A percentile compares a stretch with the other conserved stretches of the same genome.
phyloP scores from a whole-genome alignment of 495 filamentous ascomycete species.

The Xylaria venustula region DNA sequence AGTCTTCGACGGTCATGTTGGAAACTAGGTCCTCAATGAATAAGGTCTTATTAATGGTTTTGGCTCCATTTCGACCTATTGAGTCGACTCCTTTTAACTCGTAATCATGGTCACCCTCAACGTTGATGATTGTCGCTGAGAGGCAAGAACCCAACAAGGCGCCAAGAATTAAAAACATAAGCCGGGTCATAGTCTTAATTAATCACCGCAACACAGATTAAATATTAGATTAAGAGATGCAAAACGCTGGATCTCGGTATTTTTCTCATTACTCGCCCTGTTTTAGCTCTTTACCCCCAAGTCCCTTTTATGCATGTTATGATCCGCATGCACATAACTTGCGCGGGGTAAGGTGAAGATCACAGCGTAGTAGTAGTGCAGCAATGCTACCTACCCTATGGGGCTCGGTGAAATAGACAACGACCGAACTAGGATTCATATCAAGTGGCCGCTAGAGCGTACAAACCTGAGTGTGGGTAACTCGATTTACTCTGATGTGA shows the following conservation, averaged over 20 bases:
- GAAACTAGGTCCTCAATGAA: constrained; percentile 25
- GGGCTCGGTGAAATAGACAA: neutral
- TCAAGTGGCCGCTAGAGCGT: neutral
- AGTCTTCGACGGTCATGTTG: constrained; percentile 31
- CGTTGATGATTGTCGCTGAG: neutral
- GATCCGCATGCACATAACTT: neutral
- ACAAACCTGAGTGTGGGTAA: no score
- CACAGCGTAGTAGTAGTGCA: neutral
- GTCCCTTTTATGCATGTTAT: neutral
- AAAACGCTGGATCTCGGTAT: neutral
- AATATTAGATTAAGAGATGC: no score
- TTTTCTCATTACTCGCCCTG: neutral
- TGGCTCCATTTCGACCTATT: neutral
- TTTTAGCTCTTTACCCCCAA: neutral
- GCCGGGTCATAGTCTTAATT: neutral
- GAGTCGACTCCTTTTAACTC: neutral
- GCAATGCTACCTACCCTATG: neutral
- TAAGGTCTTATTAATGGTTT: constrained; percentile 14
- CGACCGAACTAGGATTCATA: neutral
- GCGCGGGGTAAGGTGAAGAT: constrained; percentile 9
- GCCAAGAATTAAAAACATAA: neutral
- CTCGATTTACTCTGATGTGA: no score
- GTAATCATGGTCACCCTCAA: neutral
- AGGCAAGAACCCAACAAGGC: neutral
- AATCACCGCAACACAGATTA: neutral